phyloP scores from a whole-genome alignment of 768 basidiomycete species.

The Pulveroboletus sp. region DNA sequence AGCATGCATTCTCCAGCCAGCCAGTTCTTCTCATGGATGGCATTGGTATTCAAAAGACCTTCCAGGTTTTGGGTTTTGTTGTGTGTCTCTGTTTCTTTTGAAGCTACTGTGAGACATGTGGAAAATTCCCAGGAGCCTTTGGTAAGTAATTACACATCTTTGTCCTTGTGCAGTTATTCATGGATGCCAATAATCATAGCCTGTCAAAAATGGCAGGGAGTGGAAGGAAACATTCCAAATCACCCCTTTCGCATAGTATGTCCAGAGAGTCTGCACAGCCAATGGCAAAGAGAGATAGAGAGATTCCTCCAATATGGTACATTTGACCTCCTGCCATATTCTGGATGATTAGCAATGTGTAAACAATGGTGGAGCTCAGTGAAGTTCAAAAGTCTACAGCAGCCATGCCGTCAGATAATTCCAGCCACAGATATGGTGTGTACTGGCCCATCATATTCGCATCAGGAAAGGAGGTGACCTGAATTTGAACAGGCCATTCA shows the following conservation, averaged over 20 bases:
- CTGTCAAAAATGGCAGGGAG: neutral
- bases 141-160: neutral
- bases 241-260: neutral
- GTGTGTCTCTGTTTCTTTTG: neutral
- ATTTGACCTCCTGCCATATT: neutral
- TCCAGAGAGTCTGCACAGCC: neutral
- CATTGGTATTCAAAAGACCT: slow-evolving; percentile 17
- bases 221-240: neutral
- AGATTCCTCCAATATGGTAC: neutral
- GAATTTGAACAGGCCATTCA: neutral
- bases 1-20: neutral
- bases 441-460: neutral
- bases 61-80: neutral
- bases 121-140: neutral
- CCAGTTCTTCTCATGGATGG: slow-evolving; percentile 22
- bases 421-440: neutral
- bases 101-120: neutral
- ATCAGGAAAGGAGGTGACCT: neutral
- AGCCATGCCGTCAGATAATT: neutral
- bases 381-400: neutral
- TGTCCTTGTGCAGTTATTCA: neutral
- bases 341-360: neutral
- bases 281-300: neutral
- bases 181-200: neutral
- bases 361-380: neutral